Evolutionary conservation across 257 asterid genomes (phyloP), one percentile per base, ranked within the genome.

Genomic region (Solanum sitiens): DNA sequence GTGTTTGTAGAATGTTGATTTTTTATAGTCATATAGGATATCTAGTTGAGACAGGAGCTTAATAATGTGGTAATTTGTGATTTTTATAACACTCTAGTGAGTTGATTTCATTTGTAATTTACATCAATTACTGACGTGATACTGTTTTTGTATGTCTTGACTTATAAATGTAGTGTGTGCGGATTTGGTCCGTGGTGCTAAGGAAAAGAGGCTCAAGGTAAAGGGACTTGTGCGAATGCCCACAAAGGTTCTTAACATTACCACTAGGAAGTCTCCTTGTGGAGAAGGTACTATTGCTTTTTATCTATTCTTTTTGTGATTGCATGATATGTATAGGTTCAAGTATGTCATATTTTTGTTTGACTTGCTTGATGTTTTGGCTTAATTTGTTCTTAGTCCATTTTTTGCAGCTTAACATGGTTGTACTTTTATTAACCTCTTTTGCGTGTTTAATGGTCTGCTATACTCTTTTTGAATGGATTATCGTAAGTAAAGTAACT

Each of bases 201-300:
- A 92, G 93, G 96, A 93, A 89, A 94, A 94, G 77, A 90, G 91
- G 18, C 93, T 94, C 74, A 88, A 94, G 88, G 96, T 93, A 45
- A 93, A 94, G 91, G 98, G 98, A 88, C 94, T 95, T 2, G 95
- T 93, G 87, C 91, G 98, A 70, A 93, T 93, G 90, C 98, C 98
- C 8, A 94, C 95, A 5, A 94, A 93, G 93, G 94, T 93, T 90
- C 96, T 94, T 18, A 63, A 84, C 83, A 94, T 94, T 84, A 94
- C 94, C 37, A 94, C 98, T 15, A 92, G 98, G 91, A 94, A 94
- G 87, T 91, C 98, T 30, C 96, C 96, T 2, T 94, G 96, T 84
- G 96, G 96, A 75, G 94, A 94, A 94, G 96, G 95, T 93, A 44
- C n/a, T 25, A 89, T 6, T 65, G 13, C 11, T 74, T 63, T 25